Base-by-base conservation (phyloP, 2,329 filamentous ascomycete species). In the Penicillium sp. region DNA sequence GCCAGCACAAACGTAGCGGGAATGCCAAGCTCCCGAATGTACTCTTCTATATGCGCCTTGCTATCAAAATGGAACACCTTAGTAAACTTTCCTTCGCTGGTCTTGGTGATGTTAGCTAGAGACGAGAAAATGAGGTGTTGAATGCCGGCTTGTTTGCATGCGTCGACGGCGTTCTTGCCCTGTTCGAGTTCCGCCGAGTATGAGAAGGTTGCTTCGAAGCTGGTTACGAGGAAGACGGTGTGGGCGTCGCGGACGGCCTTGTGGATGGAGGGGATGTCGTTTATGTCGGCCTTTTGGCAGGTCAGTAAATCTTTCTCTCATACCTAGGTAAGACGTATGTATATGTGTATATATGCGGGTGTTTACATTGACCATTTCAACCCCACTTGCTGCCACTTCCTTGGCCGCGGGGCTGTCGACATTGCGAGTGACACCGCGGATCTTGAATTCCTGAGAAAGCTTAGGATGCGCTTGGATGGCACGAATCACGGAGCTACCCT, bases 341-440 rank as follows among this genome's bases (percentile, higher is more conserved):
- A 28, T 28, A 28, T 28, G 8, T 28, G 4, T 8, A 28, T 28
- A 28, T 28, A 8, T 28, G 26, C 8, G 26, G 4, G 26, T 24
- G 38, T 33, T 4, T 52, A 52, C 83, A 66, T 77, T 46, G 45
- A 81, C 74, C 33, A 85, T 69, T 52, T 85, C 78, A 2, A 79
- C 77, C 4, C 81, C 82, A 46, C 75, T 66, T 0, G 63, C 62
- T 0, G 68, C 57, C 4, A 85, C 74, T 3, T 69, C 68, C 64
- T 79, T 74, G 16, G 81, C 74, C 2, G 71, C 71, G 0, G 75
- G 62, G 51, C 75, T 78, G 11, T 68, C 65, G 2, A 70, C 59
- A 59, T 83, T 73, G 52, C 84, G 80, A 2, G 83, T 83, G 23
- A 86, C 74, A 45, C 75, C 83, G 30, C 83, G 80, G 45, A 87